A percentile compares a stretch with the other conserved stretches of the same genome.
Conservation (phyloP, 805 yeast species). For the Sporopachydermia lactativora region DNA sequence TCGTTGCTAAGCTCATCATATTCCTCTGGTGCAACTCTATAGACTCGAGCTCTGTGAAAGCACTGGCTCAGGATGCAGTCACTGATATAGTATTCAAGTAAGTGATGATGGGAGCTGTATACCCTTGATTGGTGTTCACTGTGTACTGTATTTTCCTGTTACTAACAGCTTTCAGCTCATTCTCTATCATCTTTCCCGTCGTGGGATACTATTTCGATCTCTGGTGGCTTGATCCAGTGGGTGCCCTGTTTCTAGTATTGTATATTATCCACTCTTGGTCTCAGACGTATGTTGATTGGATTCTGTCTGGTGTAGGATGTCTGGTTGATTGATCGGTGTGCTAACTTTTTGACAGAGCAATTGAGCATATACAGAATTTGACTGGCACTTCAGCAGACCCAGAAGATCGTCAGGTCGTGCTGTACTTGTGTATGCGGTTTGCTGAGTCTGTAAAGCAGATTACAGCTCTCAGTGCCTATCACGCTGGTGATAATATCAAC, state of each 20-base stretch:
- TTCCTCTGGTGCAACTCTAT: constrained; percentile 50
- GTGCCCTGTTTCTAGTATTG: constrained; percentile 48
- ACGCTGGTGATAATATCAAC: constrained; percentile 62
- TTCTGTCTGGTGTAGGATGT: neutral
- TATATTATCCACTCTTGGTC: constrained; percentile 57
- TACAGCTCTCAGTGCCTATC: constrained; percentile 57
- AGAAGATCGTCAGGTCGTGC: constrained; percentile 47
- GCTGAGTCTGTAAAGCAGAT: constrained; percentile 51
- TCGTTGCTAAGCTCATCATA: constrained; percentile 42
- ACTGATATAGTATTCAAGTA: constrained; percentile 62
- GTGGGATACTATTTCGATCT: constrained; percentile 34
- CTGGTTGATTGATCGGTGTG: neutral
- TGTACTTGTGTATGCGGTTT: constrained; percentile 55
- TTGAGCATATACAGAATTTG: constrained; percentile 59
- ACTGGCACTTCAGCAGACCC: constrained; percentile 60
- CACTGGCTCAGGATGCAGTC: constrained; percentile 69
- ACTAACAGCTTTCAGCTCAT: constrained; percentile 17
- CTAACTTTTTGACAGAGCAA: constrained; percentile 23
- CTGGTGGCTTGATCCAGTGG: constrained; percentile 68
- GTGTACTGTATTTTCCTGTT: constrained; percentile 2
- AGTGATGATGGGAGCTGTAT: constrained; percentile 1
- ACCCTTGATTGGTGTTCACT: too few relatives aligned
- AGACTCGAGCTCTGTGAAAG: constrained; percentile 55
- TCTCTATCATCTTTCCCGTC: constrained; percentile 58
- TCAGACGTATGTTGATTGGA: constrained; percentile 18